Conservation (phyloP, 176 grass and related monocot species). For the Oryza nivara region DNA sequence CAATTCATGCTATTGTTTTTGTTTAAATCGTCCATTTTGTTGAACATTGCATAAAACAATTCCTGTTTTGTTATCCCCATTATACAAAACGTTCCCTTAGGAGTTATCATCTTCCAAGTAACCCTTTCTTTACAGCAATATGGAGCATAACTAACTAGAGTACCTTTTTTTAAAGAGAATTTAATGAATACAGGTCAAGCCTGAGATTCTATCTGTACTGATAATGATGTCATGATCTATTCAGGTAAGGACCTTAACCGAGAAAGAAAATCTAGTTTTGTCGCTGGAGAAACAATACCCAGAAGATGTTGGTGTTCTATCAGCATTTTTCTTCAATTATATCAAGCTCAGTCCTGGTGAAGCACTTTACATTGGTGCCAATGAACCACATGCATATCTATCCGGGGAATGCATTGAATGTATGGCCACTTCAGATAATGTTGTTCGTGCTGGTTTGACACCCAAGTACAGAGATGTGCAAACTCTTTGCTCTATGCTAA, state of each 20-base stretch:
- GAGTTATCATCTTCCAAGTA: background rate
- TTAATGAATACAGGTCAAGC: slow-evolving; percentile 8
- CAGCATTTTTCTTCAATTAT: slow-evolving; percentile 82
- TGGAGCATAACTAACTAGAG: background rate
- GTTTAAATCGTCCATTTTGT: background rate
- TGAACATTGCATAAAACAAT: background rate
- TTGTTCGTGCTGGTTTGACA: slow-evolving; percentile 88
- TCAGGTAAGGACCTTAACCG: slow-evolving; percentile 76
- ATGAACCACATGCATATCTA: slow-evolving; percentile 90
- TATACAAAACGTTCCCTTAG: background rate
- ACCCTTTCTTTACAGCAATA: background rate
- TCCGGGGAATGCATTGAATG: slow-evolving; percentile 91
- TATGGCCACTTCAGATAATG: slow-evolving; percentile 93
- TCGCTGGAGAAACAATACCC: slow-evolving; percentile 68
- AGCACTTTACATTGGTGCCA: slow-evolving; percentile 78
- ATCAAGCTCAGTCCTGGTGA: slow-evolving; percentile 84
- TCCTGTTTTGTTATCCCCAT: background rate
- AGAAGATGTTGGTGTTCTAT: slow-evolving; percentile 82
- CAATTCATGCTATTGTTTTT: background rate
- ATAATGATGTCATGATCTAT: background rate
- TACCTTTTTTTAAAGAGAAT: background rate
- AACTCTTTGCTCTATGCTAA: slow-evolving; percentile 90
- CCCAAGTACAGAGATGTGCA: slow-evolving; percentile 86
- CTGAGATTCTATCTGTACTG: background rate
- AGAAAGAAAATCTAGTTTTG: slow-evolving; percentile 78